Evolutionary conservation across 495 filamentous ascomycete species (phyloP).

Genomic region (Melanomma pulvis-pyrius): DNA sequence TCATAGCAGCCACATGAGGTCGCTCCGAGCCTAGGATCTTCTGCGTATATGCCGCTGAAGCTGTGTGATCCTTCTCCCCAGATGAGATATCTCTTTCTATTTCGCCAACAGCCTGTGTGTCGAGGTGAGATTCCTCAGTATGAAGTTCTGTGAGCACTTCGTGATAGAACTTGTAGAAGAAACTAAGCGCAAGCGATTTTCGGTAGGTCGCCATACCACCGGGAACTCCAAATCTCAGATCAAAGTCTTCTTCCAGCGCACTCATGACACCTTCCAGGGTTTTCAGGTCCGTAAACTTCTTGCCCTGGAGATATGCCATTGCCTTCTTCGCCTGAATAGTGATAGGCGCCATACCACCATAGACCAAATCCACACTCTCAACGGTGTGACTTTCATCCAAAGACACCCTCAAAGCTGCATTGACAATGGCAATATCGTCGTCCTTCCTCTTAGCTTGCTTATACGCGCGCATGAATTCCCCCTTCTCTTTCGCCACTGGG

Average conservation of each 20-base stretch:
- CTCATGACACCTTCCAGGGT: slow-evolving; percentile 88
- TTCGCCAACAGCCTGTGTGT: slow-evolving; percentile 64
- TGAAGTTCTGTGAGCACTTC: slow-evolving; percentile 60
- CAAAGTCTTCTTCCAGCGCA: slow-evolving; percentile 82
- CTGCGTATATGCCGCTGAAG: slow-evolving; percentile 66
- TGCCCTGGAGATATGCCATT: slow-evolving; percentile 69
- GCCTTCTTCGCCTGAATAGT: slow-evolving; percentile 82
- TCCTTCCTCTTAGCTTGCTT: slow-evolving; percentile 97
- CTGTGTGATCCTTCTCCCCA: slow-evolving; percentile 65
- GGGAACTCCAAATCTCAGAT: slow-evolving; percentile 81
- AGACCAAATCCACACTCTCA: slow-evolving; percentile 73
- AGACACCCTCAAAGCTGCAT: slow-evolving; percentile 72
- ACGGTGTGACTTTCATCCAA: slow-evolving; percentile 68
- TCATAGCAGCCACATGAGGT: slow-evolving; percentile 87
- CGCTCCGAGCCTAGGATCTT: slow-evolving; percentile 78
- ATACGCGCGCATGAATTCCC: slow-evolving; percentile 75
- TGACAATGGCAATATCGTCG: slow-evolving; percentile 96
- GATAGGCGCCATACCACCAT: slow-evolving; percentile 87
- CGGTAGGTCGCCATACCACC: slow-evolving; percentile 97
- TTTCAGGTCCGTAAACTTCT: slow-evolving; percentile 74
- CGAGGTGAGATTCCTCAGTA: slow-evolving; percentile 50
- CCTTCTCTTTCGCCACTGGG: slow-evolving; percentile 68
- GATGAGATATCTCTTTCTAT: slow-evolving; percentile 67
- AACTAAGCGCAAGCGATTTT: slow-evolving; percentile 82
- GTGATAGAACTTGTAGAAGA: slow-evolving; percentile 90